Base-by-base conservation (phyloP, 495 filamentous ascomycete genomes). In the Venustampulla echinocandica region DNA sequence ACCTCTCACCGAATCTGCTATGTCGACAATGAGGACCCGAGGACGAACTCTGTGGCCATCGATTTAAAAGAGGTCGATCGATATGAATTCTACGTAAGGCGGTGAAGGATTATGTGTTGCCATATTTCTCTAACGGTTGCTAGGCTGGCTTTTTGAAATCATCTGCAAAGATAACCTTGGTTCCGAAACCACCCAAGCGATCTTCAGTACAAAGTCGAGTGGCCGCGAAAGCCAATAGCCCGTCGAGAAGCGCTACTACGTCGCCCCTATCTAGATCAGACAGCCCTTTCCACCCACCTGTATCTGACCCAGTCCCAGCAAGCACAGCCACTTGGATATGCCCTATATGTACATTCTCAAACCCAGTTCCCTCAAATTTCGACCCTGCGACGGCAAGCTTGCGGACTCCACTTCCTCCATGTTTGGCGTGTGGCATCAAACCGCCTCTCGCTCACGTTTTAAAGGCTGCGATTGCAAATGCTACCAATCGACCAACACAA, bases 311-410 rank as follows among this genome's bases (percentile, higher is more conserved):
- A 10, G 45, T 70, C 4, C 61, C 71, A 30, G 58, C 67, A 7
- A 79, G 71, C 56, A 70, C 69, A 46, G 89, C 85, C 3, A 95
- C 90, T n/a, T 98, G 92, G 92, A 81, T 98, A 36, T 98, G 93
- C 68, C 84, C 87, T 2, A 97, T 98, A 59, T 98, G 92, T 67
- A 88, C 85, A 35, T 90, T 95, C 60, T 93, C 92, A n/a, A 99
- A 99, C 57, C 84, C 87, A 0, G 77, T 97, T 1, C 89, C 92
- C 0, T 84, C 84, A 13, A 95, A 94, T 59, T 97, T 97, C 57
- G 89, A 95, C 47, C 80, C 85, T 0, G 69, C 80, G 1, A 82
- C 82, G 2, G 84, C 84, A 9, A 90, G 75, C 41, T 74, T 77
- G 9, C 73, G 85, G 42, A 88, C 81, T 1, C 77, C 85, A 28